These are phyloP conservation scores for Porodaedalea pini DNA, from an alignment of 1,284 basidiomycete species.

Conservation along the genomic window DNA sequence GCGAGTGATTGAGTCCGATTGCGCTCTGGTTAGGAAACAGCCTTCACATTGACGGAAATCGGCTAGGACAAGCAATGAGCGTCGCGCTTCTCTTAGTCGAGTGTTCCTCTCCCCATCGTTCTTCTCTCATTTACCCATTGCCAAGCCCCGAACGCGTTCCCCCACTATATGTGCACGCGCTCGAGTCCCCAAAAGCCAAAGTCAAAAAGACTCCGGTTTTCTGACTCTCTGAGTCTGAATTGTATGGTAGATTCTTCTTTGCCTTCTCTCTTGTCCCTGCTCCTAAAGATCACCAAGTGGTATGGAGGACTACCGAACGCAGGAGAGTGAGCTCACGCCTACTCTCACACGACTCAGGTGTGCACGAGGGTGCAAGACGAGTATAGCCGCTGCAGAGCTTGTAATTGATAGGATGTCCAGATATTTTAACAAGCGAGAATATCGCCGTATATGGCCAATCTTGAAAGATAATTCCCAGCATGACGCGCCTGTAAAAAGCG, in stretches of 20 bases:
- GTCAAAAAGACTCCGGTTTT: conserved; percentile 8
- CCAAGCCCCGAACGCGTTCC: conserved; percentile 6
- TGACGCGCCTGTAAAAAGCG: neutral
- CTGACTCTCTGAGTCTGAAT: neutral
- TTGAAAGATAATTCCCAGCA: neutral
- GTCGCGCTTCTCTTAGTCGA: neutral
- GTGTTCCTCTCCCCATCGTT: neutral
- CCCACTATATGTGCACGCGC: neutral
- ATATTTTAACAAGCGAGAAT: conserved; percentile 14
- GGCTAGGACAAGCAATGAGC: conserved; percentile 5
- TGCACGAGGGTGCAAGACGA: neutral
- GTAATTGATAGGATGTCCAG: neutral
- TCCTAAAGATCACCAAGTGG: neutral
- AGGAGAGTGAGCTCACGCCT: neutral
- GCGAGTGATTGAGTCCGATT: conserved; percentile 3
- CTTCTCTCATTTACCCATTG: neutral
- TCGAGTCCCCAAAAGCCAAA: conserved; percentile 6
- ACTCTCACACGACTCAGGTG: neutral
- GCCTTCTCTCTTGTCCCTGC: neutral
- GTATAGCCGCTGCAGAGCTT: conserved; percentile 1
- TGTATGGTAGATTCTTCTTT: neutral
- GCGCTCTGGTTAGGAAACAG: neutral
- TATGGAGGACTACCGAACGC: neutral
- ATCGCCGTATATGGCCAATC: neutral
- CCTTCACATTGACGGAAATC: neutral